Base-by-base conservation (phyloP, 345 rosid species). In the Brassica rapa region DNA sequence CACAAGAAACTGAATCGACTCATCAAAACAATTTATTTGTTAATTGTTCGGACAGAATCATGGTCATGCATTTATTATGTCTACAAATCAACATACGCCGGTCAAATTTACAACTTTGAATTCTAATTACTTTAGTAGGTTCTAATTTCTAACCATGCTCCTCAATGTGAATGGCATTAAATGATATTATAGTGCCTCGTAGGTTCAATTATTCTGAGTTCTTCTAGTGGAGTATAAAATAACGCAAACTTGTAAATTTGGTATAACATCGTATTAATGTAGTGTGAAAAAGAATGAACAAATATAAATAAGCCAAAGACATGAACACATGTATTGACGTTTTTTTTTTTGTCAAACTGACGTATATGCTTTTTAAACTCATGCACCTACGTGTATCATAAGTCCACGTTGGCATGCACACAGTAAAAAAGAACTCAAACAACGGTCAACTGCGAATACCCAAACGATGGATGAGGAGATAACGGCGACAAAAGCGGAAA, bases 401-500 rank as follows among this genome's bases (percentile, higher is more conserved):
- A 29, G 66, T 68, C 51, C 82, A 80, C 82, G 79, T 80, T 71
- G 63, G 78, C 78, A 73, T 49, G 57, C 11, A 32, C 25, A 66
- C 6, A 61, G 32, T 9, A 66, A 11, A 16, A 29, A 8, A 12
- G 10, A 39, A 46, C 37, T 79, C 74, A 79, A 79, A 79, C 74
- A 68, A 69, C 83, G 53, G 83, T 74, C 83, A 80, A 74, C 39
- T 69, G 83, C 7, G 79, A 41, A 74, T 29, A 74, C n/a, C 83
- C 72, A 80, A 80, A 74, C 23, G 79, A 37, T 8, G 79, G 68
- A 30, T 74, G 79, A 56, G 87, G 89, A 46, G 91, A 84, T 81
- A 85, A 85, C 88, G 93, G 93, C 81, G 93, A 86, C 27, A 84
- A 35, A 5, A 39, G 73, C 39, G 94, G 91, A 12, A 74, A 63